Evolutionary conservation across 768 basidiomycete genomes (phyloP), one percentile per base, ranked within the genome.

Genomic region (Leccinum incarnatum): DNA sequence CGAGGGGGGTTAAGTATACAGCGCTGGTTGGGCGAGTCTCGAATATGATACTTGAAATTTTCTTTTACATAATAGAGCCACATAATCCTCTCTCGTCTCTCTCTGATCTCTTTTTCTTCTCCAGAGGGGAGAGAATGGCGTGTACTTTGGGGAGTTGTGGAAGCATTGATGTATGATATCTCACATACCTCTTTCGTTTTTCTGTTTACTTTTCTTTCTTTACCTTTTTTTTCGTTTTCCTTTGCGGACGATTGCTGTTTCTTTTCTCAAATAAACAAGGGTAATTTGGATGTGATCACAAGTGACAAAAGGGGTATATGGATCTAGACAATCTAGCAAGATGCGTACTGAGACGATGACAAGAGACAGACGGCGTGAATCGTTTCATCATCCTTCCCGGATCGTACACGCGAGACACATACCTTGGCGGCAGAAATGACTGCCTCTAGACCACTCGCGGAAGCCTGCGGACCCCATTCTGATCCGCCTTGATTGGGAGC

Each of bases 111-210:
- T 51, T n/a, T n/a, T n/a, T 27, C 29, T 50, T 30, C 49, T 27
- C 50, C 15, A 29, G 48, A 21, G 3, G 32, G 32, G 27, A 29
- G 48, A 29, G 48, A 17, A 49, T 42, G 42, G n/a, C 17, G 48
- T 62, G 10, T 62, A 65, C 61, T 57, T 59, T 15, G 54, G 59
- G 61, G 54, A 52, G 54, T 48, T 52, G 62, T 53, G 60, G 67
- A 67, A 51, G 9, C 69, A 69, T 73, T 69, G 74, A 74, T 72
- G 61, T 65, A 70, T 49, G 63, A 65, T 71, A 72, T 73, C 69
- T 69, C 55, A 64, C 50, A 19, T 34, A 65, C 54, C 14, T 51
- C 55, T 58, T 55, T 50, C 19, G 0, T 54, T 53, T 60, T 32
- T 1, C 10, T 8, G 47, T 29, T 42, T 46, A 25, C 9, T 52